phyloP scores from a whole-genome alignment of 805 yeast species.

The Hanseniaspora jakobsenii region DNA sequence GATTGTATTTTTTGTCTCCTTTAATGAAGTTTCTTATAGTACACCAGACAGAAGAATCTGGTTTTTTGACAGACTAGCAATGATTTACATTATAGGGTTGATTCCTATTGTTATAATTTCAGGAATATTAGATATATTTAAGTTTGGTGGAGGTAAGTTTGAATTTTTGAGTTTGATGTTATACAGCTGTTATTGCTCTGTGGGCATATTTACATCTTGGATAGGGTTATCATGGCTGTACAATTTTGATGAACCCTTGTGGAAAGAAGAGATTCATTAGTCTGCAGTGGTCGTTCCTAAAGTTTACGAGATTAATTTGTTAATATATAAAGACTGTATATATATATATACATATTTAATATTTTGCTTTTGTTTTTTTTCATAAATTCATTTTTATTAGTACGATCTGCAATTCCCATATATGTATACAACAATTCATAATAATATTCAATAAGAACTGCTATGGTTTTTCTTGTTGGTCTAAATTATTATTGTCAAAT shows the following conservation, averaged over 20 bases:
- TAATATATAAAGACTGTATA: slow-evolving; percentile 14
- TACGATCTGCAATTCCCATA: too few relatives aligned
- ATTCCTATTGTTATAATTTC: slow-evolving; percentile 46
- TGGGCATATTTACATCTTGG: slow-evolving; percentile 82
- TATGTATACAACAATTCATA: too few relatives aligned
- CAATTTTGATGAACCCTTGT: slow-evolving; percentile 65
- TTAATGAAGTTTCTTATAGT: slow-evolving; percentile 49
- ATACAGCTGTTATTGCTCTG: slow-evolving; percentile 71
- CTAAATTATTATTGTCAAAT: not conserved
- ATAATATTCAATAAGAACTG: too few relatives aligned
- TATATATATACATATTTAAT: not conserved
- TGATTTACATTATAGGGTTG: slow-evolving; percentile 55
- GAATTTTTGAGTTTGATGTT: slow-evolving; percentile 73
- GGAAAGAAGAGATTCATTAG: too few relatives aligned
- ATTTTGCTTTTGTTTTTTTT: not conserved
- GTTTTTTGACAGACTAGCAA: slow-evolving; percentile 56
- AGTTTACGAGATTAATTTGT: too few relatives aligned
- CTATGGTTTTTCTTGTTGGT: not conserved
- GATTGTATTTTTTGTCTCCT: slow-evolving; percentile 57
- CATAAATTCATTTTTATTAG: not conserved
- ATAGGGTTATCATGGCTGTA: slow-evolving; percentile 79
- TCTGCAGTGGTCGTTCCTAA: too few relatives aligned
- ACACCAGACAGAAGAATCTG: slow-evolving; percentile 40
- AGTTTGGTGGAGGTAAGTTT: slow-evolving; percentile 36
- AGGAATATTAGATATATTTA: slow-evolving; percentile 42